Conservation (phyloP, 768 basidiomycete species). For the Kwoniella dendrophila region DNA sequence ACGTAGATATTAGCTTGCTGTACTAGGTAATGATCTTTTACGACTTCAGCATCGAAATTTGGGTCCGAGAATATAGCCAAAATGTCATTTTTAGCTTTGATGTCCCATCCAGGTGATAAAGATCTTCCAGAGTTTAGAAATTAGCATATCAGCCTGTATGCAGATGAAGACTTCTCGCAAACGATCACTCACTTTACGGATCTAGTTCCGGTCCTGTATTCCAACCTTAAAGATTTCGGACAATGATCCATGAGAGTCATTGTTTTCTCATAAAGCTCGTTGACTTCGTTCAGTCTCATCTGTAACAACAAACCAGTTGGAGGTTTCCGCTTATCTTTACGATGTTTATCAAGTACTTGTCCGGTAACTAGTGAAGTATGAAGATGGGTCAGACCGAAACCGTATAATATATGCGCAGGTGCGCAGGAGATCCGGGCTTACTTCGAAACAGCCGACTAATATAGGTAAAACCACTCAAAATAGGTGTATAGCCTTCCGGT, state of each 20-base stretch:
- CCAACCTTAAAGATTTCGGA: slow-evolving; percentile 71
- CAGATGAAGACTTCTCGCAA: neutral
- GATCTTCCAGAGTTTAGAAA: slow-evolving; percentile 4
- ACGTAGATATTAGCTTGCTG: slow-evolving; percentile 92
- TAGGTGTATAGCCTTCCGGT: slow-evolving; percentile 80
- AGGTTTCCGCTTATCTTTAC: slow-evolving; percentile 39
- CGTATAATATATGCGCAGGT: neutral
- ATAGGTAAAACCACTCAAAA: slow-evolving; percentile 84
- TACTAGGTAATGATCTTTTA: slow-evolving; percentile 84
- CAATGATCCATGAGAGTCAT: slow-evolving; percentile 72
- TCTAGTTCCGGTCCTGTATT: slow-evolving; percentile 18
- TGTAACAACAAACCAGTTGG: slow-evolving; percentile 42
- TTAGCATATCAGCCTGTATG: neutral
- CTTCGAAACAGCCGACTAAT: slow-evolving; percentile 66
- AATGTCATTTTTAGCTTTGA: slow-evolving; percentile 74
- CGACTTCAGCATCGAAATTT: slow-evolving; percentile 78
- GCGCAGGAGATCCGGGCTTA: neutral
- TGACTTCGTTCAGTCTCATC: slow-evolving; percentile 71
- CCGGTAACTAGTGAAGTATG: slow-evolving; percentile 39
- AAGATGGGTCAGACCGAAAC: no score
- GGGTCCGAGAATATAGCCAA: slow-evolving; percentile 91
- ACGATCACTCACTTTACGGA: slow-evolving; percentile 23
- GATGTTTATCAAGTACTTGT: slow-evolving; percentile 38
- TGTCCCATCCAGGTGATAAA: slow-evolving; percentile 43
- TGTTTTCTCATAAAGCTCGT: slow-evolving; percentile 75